phyloP scores from a whole-genome alignment of 2,329 filamentous ascomycete species.

The Pseudocercospora musae region DNA sequence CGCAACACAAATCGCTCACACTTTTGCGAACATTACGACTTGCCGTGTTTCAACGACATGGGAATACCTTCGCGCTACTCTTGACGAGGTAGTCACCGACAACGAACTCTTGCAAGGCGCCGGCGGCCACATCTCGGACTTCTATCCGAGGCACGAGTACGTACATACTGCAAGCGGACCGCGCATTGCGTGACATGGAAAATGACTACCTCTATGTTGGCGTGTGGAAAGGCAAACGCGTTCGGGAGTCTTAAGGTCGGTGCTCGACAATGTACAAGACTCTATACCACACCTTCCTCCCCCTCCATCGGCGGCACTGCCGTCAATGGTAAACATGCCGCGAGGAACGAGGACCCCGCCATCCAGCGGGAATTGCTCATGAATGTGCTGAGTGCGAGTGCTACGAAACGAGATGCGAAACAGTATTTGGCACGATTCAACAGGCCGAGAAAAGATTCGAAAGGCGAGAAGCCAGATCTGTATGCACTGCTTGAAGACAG shows the following conservation, averaged over 20 bases:
- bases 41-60: neutral
- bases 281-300: slow-evolving; percentile 13
- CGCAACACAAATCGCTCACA: neutral
- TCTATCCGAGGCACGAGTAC: neutral
- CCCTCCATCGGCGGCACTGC: slow-evolving; percentile 4
- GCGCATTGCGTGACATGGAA: slow-evolving; percentile 26
- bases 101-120: neutral
- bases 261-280: slow-evolving; percentile 15
- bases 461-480: slow-evolving; percentile 31
- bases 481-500: slow-evolving; percentile 20
- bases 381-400: slow-evolving; percentile 80
- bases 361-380: slow-evolving; percentile 67
- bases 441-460: slow-evolving; percentile 37
- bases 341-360: slow-evolving; percentile 23
- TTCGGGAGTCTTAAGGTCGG: slow-evolving; percentile 26
- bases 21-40: neutral
- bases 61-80: neutral
- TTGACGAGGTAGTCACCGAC: neutral
- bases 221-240: slow-evolving; percentile 36
- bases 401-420: slow-evolving; percentile 89
- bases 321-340: slow-evolving; percentile 25
- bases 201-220: slow-evolving; percentile 38
- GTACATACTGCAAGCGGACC: slow-evolving; percentile 3
- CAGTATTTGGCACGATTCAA: slow-evolving; percentile 87
- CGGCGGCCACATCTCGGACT: slow-evolving; percentile 6